Conservation (phyloP, 345 rosid genomes). For the Odontarrhena argentea region DNA sequence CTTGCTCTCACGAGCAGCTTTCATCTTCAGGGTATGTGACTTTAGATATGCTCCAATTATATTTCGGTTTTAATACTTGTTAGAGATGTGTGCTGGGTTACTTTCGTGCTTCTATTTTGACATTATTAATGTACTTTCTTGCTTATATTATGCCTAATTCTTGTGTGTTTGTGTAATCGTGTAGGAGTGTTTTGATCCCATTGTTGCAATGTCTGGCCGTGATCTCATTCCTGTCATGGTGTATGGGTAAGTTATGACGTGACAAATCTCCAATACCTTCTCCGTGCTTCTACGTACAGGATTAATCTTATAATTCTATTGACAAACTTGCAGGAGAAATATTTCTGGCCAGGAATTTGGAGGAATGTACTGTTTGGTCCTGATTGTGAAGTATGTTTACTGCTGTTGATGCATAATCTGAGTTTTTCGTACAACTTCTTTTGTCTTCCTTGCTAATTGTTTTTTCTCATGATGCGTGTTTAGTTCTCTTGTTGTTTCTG, state of each 20-base stretch:
- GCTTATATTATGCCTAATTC: constrained; percentile 25
- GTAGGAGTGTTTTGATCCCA: constrained; percentile 98
- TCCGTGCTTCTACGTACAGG: not conserved
- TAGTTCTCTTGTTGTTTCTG: constrained; percentile 90
- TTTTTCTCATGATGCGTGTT: constrained; percentile 3
- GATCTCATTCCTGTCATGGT: constrained; percentile 99
- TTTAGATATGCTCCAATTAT: constrained; percentile 14
- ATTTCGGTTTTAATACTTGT: constrained; percentile 4
- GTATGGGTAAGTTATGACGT: constrained; percentile 65
- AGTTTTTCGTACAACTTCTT: not conserved
- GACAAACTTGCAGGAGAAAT: constrained; percentile 67
- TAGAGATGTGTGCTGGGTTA: constrained; percentile 8
- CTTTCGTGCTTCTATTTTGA: not conserved
- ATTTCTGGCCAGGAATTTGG: constrained; percentile 99
- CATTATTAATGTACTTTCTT: not conserved
- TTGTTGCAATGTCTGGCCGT: constrained; percentile 81
- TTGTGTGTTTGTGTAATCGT: constrained; percentile 27
- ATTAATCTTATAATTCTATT: constrained; percentile 15
- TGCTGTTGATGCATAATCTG: constrained; percentile 1
- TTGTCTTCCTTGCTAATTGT: constrained; percentile 22
- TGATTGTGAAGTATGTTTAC: constrained; percentile 66
- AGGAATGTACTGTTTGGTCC: constrained; percentile 81
- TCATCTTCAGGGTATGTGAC: constrained; percentile 78
- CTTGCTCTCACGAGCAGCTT: constrained; percentile 74
- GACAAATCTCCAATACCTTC: not conserved